These are phyloP conservation scores for Macadamia integrifolia DNA, from an alignment of 164 flowering plant genomes.

Conservation along the genomic window DNA sequence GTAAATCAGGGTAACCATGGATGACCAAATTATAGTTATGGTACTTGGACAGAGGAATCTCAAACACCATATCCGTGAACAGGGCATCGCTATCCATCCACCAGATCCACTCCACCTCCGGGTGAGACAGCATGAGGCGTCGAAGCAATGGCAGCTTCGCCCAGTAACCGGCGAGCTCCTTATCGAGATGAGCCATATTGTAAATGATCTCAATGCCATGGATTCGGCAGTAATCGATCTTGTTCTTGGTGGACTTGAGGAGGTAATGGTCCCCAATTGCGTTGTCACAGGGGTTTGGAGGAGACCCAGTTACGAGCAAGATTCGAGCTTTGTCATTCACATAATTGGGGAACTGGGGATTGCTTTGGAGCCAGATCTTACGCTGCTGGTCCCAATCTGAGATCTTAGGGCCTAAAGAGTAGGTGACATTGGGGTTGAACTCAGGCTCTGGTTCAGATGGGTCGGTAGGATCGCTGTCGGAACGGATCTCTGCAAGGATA, in stretches of 20 bases:
- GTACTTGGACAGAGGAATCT: conserved; percentile 68
- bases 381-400: conserved; percentile 56
- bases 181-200: conserved; percentile 79
- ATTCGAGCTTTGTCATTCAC: conserved; percentile 51
- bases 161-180: conserved; percentile 89
- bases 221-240: conserved; percentile 84
- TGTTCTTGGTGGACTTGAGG: conserved; percentile 70
- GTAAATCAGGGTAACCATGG: conserved; percentile 83
- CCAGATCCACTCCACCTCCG: conserved; percentile 96
- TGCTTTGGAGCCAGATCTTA: conserved; percentile 50
- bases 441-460: conserved; percentile 27
- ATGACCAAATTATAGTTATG: conserved; percentile 56
- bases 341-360: conserved; percentile 54
- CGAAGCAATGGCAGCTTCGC: conserved; percentile 81
- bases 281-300: conserved; percentile 83
- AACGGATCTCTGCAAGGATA: conserved; percentile 71
- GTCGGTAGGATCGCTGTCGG: conserved; percentile 48
- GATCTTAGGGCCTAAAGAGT: conserved; percentile 66
- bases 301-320: conserved; percentile 74
- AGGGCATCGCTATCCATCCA: conserved; percentile 99
- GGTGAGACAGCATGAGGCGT: conserved; percentile 73
- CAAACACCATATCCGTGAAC: conserved; percentile 90
- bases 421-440: conserved; percentile 44
- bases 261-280: conserved; percentile 87
- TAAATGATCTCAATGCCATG: conserved; percentile 88